A percentile compares a stretch with the other conserved stretches of the same genome.
phyloP scores from a whole-genome alignment of 768 basidiomycete genomes.

The Nevesoporus exiguus region DNA sequence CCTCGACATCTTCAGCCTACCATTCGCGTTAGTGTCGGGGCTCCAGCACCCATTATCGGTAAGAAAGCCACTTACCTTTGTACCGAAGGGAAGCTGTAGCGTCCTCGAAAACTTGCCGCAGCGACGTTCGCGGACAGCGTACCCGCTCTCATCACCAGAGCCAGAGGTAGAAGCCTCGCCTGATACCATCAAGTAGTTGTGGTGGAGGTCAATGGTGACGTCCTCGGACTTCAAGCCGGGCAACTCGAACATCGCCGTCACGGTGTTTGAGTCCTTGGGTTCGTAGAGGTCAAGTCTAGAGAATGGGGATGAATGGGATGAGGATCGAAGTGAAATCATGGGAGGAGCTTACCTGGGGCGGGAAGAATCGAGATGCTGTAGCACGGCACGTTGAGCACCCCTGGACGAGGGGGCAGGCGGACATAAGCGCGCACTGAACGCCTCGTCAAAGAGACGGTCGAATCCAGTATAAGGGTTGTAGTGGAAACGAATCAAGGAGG shows the following conservation, averaged over 20 bases:
- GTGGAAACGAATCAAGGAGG: slow-evolving; percentile 7
- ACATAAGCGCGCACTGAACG: slow-evolving; percentile 7
- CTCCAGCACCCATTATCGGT: background rate
- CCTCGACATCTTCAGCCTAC: background rate
- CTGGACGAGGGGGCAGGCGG: background rate
- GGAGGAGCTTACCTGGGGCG: background rate
- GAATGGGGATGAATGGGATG: background rate
- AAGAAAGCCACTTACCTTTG: slow-evolving; percentile 33
- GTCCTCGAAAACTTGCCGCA: slow-evolving; percentile 44
- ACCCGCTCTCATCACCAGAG: background rate
- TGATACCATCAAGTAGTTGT: background rate
- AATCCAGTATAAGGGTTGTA: slow-evolving; percentile 1
- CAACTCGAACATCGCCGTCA: background rate
- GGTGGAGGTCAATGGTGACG: background rate
- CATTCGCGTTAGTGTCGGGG: background rate
- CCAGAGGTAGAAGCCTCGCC: background rate
- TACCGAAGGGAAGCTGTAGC: slow-evolving; percentile 42
- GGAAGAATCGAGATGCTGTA: slow-evolving; percentile 6
- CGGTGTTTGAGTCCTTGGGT: background rate
- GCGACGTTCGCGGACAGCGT: background rate
- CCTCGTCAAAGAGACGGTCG: slow-evolving; percentile 3
- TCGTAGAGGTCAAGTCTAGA: background rate
- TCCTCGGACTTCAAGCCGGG: background rate
- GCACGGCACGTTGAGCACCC: background rate
- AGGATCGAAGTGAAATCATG: background rate